Base-by-base conservation (phyloP, 2,329 filamentous ascomycete species). In the Trichoderma pleuroti region DNA sequence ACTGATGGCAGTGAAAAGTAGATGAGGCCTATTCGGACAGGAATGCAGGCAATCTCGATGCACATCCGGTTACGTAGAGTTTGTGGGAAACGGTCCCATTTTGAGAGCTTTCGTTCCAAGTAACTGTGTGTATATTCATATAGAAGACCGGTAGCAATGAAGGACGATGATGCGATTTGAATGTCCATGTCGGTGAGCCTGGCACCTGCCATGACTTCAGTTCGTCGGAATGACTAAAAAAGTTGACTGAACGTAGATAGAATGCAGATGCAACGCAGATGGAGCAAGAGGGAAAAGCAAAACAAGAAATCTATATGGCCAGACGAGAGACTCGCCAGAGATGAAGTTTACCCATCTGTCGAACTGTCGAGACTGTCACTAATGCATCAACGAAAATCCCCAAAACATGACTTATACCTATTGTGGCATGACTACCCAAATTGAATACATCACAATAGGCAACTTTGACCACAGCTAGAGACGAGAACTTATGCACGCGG, bases 1-100 rank as follows among this genome's bases (percentile, higher is more conserved):
- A 66, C 49, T 5, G 46, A 34, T 4, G 63, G 63, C 26, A 66
- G 46, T n/a, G 63, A 52, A 12, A 66, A 30, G 18, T 66, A 66
- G 28, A 46, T 42, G 30, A 66, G 42, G 24, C 39, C 63, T n/a
- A 56, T 32, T 39, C 63, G 36, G 14, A 52, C n/a, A 24, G 63
- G 63, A 52, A 66, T 49, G 26, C 39, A 34, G 26, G 63, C 63
- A 5, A 66, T 66, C 46, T 66, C 63, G 30, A 52, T 52, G 16
- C 63, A 66, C 30, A 66, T 52, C 46, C 63, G 42, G 63, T 66
- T 52, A 24, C 63, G 63, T 24, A 66, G 28, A 5, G 63, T 32
- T 34, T 52, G 26, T 16, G 63, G 49, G 3, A 66, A 52, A n/a
- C 46, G 26, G 6, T 66, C 46, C 63, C 63, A 66, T 56, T 66